These are phyloP conservation scores for Linanthus parryae DNA, from an alignment of 148 eudicot genomes.

Conservation along the genomic window DNA sequence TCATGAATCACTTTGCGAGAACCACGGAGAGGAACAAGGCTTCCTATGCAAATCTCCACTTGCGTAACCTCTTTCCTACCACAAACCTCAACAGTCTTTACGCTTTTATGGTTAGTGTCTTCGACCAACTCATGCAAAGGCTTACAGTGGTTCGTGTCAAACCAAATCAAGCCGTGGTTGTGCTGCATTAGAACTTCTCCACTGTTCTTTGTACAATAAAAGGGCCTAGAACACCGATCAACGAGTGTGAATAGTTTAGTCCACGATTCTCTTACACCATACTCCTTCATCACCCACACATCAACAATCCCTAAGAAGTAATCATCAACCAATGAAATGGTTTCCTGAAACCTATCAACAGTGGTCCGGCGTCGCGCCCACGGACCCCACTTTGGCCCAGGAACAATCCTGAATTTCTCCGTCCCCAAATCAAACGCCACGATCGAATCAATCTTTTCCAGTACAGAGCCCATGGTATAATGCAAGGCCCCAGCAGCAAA, in stretches of 20 bases:
- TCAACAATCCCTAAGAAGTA: conserved; percentile 15
- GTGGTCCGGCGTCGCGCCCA: conserved; percentile 12
- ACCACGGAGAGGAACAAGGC: conserved; percentile 39
- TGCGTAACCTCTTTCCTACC: conserved; percentile 1
- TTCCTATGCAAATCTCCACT: conserved; percentile 21
- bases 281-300: conserved; percentile 48
- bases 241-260: conserved; percentile 23
- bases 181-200: conserved; percentile 26
- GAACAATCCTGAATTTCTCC: conserved; percentile 21
- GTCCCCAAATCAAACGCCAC: conserved; percentile 28
- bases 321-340: conserved; percentile 17
- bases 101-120: conserved; percentile 15
- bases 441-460: too few relatives aligned
- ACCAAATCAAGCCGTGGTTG: conserved; percentile 19
- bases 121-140: too few relatives aligned
- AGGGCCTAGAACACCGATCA: too few relatives aligned
- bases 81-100: conserved; percentile 10
- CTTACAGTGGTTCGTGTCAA: too few relatives aligned
- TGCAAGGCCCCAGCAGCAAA: conserved; percentile 33
- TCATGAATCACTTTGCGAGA: too few relatives aligned
- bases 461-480: conserved; percentile 20
- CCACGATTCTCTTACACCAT: conserved; percentile 42
- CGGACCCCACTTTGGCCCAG: conserved; percentile 20
- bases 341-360: conserved; percentile 21
- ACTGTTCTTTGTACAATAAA: conserved; percentile 16